Percentiles rank a stretch among this genome's conserved stretches.
Conservation (phyloP, 208 protist genomes). For the Tritrichomonas foetus region DNA sequence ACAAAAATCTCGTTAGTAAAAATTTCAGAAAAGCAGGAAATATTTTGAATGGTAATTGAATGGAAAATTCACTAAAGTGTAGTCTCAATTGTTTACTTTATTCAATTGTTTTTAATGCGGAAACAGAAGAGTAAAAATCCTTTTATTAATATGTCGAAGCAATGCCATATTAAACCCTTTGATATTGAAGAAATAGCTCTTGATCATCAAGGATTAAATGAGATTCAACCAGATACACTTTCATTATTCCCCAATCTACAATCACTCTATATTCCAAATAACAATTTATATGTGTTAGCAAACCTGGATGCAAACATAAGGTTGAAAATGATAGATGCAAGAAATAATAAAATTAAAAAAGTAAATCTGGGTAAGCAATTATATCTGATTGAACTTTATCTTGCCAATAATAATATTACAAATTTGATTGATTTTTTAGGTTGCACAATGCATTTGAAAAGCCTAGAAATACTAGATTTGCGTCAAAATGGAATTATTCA, state of each 20-base stretch:
- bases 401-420: not conserved
- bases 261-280: not conserved
- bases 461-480: conserved; percentile 22
- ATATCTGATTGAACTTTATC: not conserved
- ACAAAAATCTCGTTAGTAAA: no score
- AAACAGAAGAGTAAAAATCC: not conserved
- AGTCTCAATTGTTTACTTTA: no score
- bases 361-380: not conserved
- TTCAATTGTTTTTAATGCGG: not conserved
- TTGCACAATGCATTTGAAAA: not conserved
- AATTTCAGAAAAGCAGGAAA: no score
- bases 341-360: conserved; percentile 2
- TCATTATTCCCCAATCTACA: not conserved
- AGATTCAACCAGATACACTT: not conserved
- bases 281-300: not conserved
- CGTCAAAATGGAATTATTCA: not conserved
- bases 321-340: not conserved
- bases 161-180: not conserved
- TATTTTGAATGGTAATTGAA: no score
- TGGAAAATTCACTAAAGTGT: no score
- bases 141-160: not conserved
- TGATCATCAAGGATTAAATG: not conserved
- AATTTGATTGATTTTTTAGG: not conserved
- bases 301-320: not conserved
- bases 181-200: conserved; percentile 18